Evolutionary conservation across 2,329 filamentous ascomycete species (phyloP), one percentile per base, ranked within the genome.

Genomic region (Cordyceps fumosorosea): DNA sequence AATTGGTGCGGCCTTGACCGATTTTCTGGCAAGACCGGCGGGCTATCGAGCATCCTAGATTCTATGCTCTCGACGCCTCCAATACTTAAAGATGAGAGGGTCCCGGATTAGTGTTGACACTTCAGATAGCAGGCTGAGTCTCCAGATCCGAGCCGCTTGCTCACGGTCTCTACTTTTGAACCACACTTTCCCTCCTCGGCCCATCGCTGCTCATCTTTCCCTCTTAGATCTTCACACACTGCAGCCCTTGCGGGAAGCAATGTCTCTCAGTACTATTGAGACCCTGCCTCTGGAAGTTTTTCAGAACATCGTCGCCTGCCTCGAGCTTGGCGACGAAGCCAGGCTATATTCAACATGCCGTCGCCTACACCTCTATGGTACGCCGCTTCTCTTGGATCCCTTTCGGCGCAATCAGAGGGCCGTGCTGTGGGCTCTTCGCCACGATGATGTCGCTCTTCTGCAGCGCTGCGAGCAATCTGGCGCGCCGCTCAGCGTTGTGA

Each of bases 301-400:
- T n/a, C 26, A 60, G n/a, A 34, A 37, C 5, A 48, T 60, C 40
- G n/a, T 47, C 8, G 47, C 58, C 20, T 48, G 48, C 42, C 51
- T 60, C 29, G 11, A 14, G n/a, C 18, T 60, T 7, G 20, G 40
- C 16, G 58, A 47, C 26, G 58, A 60, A 18, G 58, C 58, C 29
- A 32, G 58, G 2, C 58, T 60, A 3, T 60, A 60, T 42, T 42
- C 58, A 12, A 48, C 58, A 20, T 60, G 50, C 20, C 26, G 51
- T 3, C 29, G n/a, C 29, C 18, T 60, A 1, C 40, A 54, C 20
- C 6, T 12, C 14, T 54, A 60, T 14, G 50, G 58, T 14, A 10
- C 3, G 5, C 42, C 58, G 16, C 24, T 26, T 2, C 58, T 60
- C 42, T 14, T 60, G 26, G 20, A 7, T 0, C 50, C 57, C 6